These are phyloP conservation scores for Gomphus bonarii DNA, from an alignment of 1,284 basidiomycete species.

Conservation along the genomic window DNA sequence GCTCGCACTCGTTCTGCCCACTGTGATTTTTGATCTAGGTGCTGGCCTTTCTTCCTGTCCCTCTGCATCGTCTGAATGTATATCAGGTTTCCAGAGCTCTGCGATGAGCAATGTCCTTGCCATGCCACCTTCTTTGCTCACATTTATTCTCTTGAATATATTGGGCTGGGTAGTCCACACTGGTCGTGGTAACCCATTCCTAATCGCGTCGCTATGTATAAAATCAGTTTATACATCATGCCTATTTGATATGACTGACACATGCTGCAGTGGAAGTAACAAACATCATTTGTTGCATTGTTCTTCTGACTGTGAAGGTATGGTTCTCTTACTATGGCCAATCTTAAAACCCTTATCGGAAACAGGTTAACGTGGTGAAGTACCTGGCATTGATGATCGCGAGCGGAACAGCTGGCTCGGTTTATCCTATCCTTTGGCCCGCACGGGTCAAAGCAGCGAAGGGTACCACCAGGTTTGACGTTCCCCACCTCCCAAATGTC, in stretches of 20 bases:
- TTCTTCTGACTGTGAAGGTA: neutral
- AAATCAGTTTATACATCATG: neutral
- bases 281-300: neutral
- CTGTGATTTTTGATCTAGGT: constrained; percentile 2
- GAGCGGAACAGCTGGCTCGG: neutral
- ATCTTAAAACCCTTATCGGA: neutral
- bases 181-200: neutral
- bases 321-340: neutral
- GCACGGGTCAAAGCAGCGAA: neutral
- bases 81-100: neutral
- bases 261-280: neutral
- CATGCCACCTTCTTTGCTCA: neutral
- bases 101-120: constrained; percentile 1
- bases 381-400: neutral
- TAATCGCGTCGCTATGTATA: neutral
- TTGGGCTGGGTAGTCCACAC: neutral
- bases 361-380: neutral
- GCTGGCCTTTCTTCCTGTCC: neutral
- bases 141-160: neutral
- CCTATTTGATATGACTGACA: neutral
- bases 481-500: neutral
- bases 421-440: neutral
- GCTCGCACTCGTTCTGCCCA: neutral
- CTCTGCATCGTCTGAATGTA: neutral
- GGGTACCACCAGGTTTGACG: neutral